Conservation (phyloP, 2,329 filamentous ascomycete genomes). For the Pseudogymnoascus sp. region DNA sequence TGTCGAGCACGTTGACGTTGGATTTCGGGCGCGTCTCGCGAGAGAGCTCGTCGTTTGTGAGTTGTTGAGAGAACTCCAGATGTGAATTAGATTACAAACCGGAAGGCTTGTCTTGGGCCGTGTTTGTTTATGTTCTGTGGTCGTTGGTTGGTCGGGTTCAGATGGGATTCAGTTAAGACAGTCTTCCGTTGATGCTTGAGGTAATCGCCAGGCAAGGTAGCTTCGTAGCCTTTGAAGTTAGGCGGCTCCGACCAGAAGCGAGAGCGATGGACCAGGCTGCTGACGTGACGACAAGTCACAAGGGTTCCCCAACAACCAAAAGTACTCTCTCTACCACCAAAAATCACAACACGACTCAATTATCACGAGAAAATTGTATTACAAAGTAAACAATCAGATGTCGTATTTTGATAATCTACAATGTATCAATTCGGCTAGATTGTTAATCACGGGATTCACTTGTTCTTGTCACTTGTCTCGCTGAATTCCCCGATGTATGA, state of each 20-base stretch:
- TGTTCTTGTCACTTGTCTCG: background rate
- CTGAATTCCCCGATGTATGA: constrained; percentile 4
- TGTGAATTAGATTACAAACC: constrained; percentile 3
- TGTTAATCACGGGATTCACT: background rate
- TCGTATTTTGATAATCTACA: background rate
- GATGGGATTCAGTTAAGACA: constrained; percentile 3
- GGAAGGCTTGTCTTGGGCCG: background rate
- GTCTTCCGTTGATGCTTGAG: constrained; percentile 11
- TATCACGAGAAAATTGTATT: background rate
- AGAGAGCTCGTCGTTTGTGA: constrained; percentile 8
- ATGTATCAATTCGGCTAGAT: background rate
- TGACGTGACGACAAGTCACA: constrained; percentile 7
- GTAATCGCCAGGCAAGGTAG: constrained; percentile 11
- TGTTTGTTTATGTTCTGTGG: background rate
- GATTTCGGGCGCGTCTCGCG: constrained; percentile 7
- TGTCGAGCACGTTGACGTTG: constrained; percentile 5
- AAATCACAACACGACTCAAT: background rate
- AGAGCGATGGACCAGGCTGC: constrained; percentile 7
- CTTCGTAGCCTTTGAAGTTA: constrained; percentile 12
- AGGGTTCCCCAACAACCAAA: constrained; percentile 7
- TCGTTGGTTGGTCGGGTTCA: background rate
- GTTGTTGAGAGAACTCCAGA: background rate
- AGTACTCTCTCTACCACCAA: background rate
- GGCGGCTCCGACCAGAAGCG: constrained; percentile 10
- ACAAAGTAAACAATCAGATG: background rate